Evolutionary conservation across 2,329 filamentous ascomycete genomes (phyloP), one percentile per base, ranked within the genome.

Genomic region (Hypoxylon sp.): DNA sequence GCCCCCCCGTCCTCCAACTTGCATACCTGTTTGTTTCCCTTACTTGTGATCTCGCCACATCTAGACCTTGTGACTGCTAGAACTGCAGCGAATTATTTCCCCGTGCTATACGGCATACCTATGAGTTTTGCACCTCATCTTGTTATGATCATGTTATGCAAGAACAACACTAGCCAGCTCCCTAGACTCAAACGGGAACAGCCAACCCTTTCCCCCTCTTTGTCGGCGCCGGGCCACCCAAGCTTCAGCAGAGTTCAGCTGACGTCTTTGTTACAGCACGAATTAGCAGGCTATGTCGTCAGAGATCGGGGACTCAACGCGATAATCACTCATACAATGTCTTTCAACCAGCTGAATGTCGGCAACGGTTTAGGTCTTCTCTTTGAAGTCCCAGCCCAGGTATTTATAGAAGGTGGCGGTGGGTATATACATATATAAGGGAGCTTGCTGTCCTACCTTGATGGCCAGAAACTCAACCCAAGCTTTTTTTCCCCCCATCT

Each of bases 351-450:
- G n/a, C 6, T 41, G 17, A 6, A 6, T 20, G 19, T 8, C 37
- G 17, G 32, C 13, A 37, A n/a, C 13, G 13, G 37, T n/a, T 41
- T 41, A 41, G 37, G 7, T n/a, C 17, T 41, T 13, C 7, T 20
- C 6, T 20, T 6, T 41, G 19, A 20, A n/a, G n/a, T n/a, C 11
- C 37, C 10, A 20, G 20, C 17, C n/a, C 20, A 13, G 2, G 15
- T 13, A n/a, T 5, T n/a, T 37, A 6, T 26, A 26, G 24, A 26
- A 26, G 32, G 15, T 37, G 32, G 15, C 32, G 5, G 13, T 15
- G 7, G 32, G 32, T 69, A 64, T 65, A 69, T 68, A 72, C 71
- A 71, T n/a, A n/a, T n/a, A n/a, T n/a, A n/a, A n/a, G 60, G 52
- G 52, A 49, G 37, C n/a, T 8, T 20, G 37, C n/a, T 32, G 32